Conservation (phyloP, 768 basidiomycete species). For the Amanita polypyramis region DNA sequence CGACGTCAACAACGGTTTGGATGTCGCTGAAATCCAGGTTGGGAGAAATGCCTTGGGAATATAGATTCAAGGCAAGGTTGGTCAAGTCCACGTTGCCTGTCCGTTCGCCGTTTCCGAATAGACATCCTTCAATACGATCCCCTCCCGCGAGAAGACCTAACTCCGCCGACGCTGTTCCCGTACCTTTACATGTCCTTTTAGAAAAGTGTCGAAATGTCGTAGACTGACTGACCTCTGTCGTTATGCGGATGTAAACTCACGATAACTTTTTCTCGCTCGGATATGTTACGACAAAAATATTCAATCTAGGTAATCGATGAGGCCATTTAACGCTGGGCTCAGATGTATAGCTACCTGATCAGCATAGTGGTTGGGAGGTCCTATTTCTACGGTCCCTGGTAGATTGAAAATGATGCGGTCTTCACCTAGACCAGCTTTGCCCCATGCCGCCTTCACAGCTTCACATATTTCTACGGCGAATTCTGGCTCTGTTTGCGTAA, state of each 20-base stretch:
- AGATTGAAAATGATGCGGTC: slow-evolving; percentile 96
- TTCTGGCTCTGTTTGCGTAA: slow-evolving; percentile 95
- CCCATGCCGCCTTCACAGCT: slow-evolving; percentile 89
- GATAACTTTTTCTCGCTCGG: slow-evolving; percentile 82
- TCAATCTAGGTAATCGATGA: slow-evolving; percentile 54
- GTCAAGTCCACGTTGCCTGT: slow-evolving; percentile 98
- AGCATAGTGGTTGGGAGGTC: slow-evolving; percentile 96
- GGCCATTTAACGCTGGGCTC: background rate
- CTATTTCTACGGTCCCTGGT: slow-evolving; percentile 94
- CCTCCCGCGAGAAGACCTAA: slow-evolving; percentile 88
- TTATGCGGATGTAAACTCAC: slow-evolving; percentile 96
- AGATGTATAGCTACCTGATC: slow-evolving; percentile 58
- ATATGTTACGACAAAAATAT: slow-evolving; percentile 79
- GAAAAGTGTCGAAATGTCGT: background rate
- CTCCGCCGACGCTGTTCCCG: slow-evolving; percentile 91
- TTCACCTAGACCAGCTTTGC: slow-evolving; percentile 71
- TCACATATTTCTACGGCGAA: slow-evolving; percentile 92
- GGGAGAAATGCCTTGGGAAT: slow-evolving; percentile 88
- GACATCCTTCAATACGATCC: slow-evolving; percentile 95
- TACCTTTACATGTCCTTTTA: slow-evolving; percentile 37
- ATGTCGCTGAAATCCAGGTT: slow-evolving; percentile 89
- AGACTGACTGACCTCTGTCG: slow-evolving; percentile 60
- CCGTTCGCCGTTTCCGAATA: slow-evolving; percentile 97
- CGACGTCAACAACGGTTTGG: slow-evolving; percentile 81
- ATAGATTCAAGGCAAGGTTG: slow-evolving; percentile 91